Percentiles rank a stretch among this genome's conserved stretches.
Evolutionary conservation across 176 grass and related monocot species (phyloP).

Genomic region (Lolium rigidum): DNA sequence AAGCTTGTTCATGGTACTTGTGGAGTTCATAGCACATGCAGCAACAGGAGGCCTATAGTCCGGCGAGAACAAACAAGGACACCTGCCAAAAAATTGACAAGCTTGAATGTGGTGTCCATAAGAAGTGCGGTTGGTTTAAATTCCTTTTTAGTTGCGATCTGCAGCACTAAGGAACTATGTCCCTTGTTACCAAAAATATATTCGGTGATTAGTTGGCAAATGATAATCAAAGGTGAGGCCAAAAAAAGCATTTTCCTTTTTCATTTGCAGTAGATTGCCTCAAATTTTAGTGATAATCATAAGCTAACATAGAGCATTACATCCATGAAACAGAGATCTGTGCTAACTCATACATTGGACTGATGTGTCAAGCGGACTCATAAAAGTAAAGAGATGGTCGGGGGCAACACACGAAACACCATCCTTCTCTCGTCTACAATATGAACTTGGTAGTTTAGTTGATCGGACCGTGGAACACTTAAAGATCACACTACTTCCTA

Average conservation of each 20-base stretch:
- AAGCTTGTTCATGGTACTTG: no score
- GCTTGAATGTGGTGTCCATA: slow-evolving; percentile 7
- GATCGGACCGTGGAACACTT: not conserved
- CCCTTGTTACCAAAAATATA: not conserved
- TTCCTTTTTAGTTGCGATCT: not conserved
- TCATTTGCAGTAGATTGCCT: not conserved
- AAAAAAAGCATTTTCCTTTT: not conserved
- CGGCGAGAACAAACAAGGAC: slow-evolving; percentile 55
- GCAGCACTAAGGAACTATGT: not conserved
- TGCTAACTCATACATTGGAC: no score
- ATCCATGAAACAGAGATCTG: slow-evolving; percentile 8
- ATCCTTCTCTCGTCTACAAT: not conserved
- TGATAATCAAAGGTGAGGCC: not conserved
- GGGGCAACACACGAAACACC: not conserved
- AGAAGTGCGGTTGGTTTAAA: not conserved
- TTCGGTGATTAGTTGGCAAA: not conserved
- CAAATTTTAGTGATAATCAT: slow-evolving; percentile 2
- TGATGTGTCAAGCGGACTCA: no score
- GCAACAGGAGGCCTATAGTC: slow-evolving; percentile 52
- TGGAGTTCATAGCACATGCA: slow-evolving; percentile 81
- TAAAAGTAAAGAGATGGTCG: not conserved
- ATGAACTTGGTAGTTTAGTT: not conserved
- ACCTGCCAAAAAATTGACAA: slow-evolving; percentile 59
- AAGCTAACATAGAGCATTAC: slow-evolving; percentile 12
- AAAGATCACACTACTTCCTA: not conserved